Conservation (phyloP, 257 asterid species). For the Leonotis leonurus region DNA sequence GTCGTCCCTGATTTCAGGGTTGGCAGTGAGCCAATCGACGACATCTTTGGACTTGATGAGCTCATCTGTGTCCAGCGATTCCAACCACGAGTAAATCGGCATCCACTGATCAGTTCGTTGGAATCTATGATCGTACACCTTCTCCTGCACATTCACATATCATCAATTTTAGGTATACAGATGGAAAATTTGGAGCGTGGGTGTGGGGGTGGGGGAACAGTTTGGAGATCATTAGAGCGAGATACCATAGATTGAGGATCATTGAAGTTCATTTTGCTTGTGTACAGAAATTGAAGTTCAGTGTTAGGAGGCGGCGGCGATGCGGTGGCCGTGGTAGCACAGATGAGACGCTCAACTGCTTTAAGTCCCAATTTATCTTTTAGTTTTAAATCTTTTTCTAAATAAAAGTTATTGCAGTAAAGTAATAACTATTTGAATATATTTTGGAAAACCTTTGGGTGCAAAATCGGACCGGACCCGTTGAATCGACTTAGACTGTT, state of each 20-base stretch:
- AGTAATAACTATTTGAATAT: too few relatives aligned
- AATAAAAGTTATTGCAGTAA: neutral
- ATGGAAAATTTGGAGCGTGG: neutral
- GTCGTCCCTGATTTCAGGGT: slow-evolving; percentile 66
- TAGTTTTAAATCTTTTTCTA: neutral
- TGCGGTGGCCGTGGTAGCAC: neutral
- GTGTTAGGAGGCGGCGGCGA: neutral
- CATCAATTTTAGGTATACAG: neutral
- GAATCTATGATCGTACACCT: slow-evolving; percentile 66
- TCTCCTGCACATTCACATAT: slow-evolving; percentile 19
- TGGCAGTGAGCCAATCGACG: slow-evolving; percentile 68
- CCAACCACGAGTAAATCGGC: slow-evolving; percentile 92
- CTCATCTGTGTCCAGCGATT: slow-evolving; percentile 71
- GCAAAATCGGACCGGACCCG: too few relatives aligned
- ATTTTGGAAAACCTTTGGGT: too few relatives aligned
- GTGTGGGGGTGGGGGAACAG: neutral
- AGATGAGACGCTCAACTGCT: neutral
- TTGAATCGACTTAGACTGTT: too few relatives aligned
- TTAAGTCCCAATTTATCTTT: neutral
- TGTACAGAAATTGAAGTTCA: neutral
- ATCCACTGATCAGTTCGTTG: slow-evolving; percentile 97
- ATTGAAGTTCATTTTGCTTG: neutral
- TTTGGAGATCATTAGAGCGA: neutral
- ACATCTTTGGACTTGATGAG: slow-evolving; percentile 74
- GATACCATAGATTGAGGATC: slow-evolving; percentile 22